Percentiles rank a stretch among this genome's conserved stretches.
These are phyloP conservation scores for Geranium brycei DNA, from an alignment of 345 rosid species.

Conservation along the genomic window DNA sequence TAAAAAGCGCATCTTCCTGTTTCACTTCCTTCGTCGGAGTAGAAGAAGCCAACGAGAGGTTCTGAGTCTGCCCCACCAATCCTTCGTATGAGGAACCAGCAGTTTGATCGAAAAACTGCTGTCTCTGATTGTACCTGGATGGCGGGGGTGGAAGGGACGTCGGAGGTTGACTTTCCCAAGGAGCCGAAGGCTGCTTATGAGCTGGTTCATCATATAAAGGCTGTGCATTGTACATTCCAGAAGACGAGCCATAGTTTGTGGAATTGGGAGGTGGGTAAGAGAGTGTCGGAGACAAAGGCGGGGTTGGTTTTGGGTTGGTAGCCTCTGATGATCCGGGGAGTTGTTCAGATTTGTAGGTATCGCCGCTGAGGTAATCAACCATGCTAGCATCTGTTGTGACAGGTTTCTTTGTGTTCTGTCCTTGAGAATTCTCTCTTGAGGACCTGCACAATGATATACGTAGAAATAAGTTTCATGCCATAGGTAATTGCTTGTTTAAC, in stretches of 20 bases:
- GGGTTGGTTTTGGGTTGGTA: slow-evolving; percentile 24
- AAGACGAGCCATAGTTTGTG: slow-evolving; percentile 11
- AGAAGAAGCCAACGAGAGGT: slow-evolving; percentile 40
- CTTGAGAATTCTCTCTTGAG: slow-evolving; percentile 41
- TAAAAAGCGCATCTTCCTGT: slow-evolving; percentile 79
- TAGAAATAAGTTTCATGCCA: neutral
- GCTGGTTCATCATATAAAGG: slow-evolving; percentile 43
- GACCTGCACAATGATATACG: slow-evolving; percentile 32
- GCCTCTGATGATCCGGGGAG: slow-evolving; percentile 23
- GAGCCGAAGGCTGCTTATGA: slow-evolving; percentile 56
- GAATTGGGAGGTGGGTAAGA: slow-evolving; percentile 16
- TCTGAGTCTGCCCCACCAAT: slow-evolving; percentile 51
- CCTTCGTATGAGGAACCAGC: slow-evolving; percentile 43
- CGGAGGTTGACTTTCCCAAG: slow-evolving; percentile 40
- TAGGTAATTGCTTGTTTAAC: neutral
- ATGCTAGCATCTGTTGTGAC: slow-evolving; percentile 30
- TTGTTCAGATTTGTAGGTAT: slow-evolving; percentile 48
- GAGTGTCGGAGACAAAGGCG: slow-evolving; percentile 22
- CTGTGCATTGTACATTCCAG: slow-evolving; percentile 19
- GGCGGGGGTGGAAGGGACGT: slow-evolving; percentile 68
- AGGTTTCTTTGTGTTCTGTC: slow-evolving; percentile 13
- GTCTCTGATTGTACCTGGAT: slow-evolving; percentile 56
- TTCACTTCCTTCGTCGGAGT: slow-evolving; percentile 42
- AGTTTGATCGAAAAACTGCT: slow-evolving; percentile 41
- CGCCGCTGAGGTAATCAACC: slow-evolving; percentile 87